These are phyloP conservation scores for Mortierella antarctica DNA, from an alignment of 192 early-diverging fungal genomes.

Conservation along the genomic window DNA sequence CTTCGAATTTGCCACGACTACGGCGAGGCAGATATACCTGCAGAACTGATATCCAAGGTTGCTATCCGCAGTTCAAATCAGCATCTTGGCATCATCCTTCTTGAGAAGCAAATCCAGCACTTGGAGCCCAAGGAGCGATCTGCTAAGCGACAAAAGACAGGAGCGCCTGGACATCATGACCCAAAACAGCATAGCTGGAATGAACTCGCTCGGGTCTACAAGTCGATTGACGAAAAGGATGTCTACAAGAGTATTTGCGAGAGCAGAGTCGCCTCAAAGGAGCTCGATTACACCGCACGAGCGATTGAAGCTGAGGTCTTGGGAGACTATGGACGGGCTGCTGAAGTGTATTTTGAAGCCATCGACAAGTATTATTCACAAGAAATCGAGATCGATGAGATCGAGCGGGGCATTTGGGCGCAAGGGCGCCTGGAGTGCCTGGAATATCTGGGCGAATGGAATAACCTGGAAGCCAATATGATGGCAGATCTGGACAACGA, in stretches of 20 bases:
- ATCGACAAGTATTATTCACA: slow-evolving; percentile 40
- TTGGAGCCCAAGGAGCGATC: slow-evolving; percentile 36
- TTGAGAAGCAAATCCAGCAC: slow-evolving; percentile 58
- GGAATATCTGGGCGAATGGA: slow-evolving; percentile 73
- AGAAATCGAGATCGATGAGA: slow-evolving; percentile 53
- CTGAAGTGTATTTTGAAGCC: slow-evolving; percentile 50
- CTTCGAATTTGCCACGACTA: slow-evolving; percentile 61
- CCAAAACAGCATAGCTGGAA: slow-evolving; percentile 61
- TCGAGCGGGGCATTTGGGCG: slow-evolving; percentile 58
- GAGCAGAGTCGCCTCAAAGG: slow-evolving; percentile 60
- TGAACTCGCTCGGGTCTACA: slow-evolving; percentile 70
- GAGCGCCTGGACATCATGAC: slow-evolving; percentile 16
- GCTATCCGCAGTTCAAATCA: slow-evolving; percentile 60
- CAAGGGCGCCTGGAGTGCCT: slow-evolving; percentile 69
- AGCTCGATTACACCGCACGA: slow-evolving; percentile 53
- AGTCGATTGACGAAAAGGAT: slow-evolving; percentile 70
- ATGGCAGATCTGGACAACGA: slow-evolving; percentile 63
- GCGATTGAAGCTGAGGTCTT: slow-evolving; percentile 72
- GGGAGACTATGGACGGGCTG: slow-evolving; percentile 68
- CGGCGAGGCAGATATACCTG: slow-evolving; percentile 39
- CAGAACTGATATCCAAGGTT: slow-evolving; percentile 39
- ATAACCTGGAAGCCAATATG: slow-evolving; percentile 62
- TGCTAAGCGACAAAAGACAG: slow-evolving; percentile 35
- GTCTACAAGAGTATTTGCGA: slow-evolving; percentile 74
- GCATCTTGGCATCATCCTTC: slow-evolving; percentile 60